A percentile compares a stretch with the other conserved stretches of the same genome.
Conservation (phyloP, 805 yeast genomes). For the Schwanniomyces pseudopolymorphus region DNA sequence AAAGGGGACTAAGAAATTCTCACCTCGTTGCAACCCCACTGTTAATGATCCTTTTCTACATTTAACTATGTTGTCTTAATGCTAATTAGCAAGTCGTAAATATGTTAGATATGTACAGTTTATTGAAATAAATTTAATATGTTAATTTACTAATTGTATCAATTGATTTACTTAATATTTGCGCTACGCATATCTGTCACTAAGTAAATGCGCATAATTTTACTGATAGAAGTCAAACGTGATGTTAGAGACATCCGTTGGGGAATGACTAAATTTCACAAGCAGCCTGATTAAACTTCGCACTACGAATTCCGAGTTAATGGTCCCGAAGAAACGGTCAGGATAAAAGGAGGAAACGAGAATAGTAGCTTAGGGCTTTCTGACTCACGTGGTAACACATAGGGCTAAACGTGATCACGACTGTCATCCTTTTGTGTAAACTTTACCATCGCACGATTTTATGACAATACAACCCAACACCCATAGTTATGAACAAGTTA, state of each 20-base stretch:
- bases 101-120: neutral
- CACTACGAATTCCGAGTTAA: too few relatives aligned
- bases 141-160: neutral
- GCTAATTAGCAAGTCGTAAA: neutral
- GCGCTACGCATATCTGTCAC: too few relatives aligned
- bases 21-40: neutral
- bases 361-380: neutral
- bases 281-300: too few relatives aligned
- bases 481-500: slow-evolving; percentile 7
- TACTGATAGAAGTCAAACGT: too few relatives aligned
- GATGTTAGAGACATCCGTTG: too few relatives aligned
- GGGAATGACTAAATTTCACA: too few relatives aligned
- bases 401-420: slow-evolving; percentile 1
- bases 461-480: slow-evolving; percentile 6
- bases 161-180: too few relatives aligned
- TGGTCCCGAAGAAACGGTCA: too few relatives aligned
- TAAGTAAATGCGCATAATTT: too few relatives aligned
- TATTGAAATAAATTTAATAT: neutral
- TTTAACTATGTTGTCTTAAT: neutral
- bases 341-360: too few relatives aligned
- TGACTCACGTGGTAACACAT: neutral
- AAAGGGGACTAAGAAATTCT: too few relatives aligned
- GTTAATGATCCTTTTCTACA: neutral
- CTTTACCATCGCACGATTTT: neutral
- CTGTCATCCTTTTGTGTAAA: neutral